Evolutionary conservation across 1,284 basidiomycete genomes (phyloP), one percentile per base, ranked within the genome.

Genomic region (Coriolopsis trogii): DNA sequence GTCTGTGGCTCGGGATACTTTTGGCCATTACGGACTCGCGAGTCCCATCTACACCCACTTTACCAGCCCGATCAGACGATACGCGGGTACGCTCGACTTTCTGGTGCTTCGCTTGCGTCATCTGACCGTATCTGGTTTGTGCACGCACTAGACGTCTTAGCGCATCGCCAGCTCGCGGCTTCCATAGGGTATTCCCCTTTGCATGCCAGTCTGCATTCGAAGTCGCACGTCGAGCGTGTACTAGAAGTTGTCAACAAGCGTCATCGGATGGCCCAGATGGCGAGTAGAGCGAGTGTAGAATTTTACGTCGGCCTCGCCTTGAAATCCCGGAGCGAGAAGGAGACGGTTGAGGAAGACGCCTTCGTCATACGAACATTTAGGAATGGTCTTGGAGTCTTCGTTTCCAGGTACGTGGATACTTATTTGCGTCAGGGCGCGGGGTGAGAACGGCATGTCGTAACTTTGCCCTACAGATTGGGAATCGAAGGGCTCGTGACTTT

Each of bases 31-130:
- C 68, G 97, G 97, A 48, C 82, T 99, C 16, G 97, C 97, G 0
- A 95, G 86, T 63, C 84, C 89, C 0, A 99, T 99, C 60, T 99
- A 99, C 72, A 99, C 97, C 0, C 97, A 99, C 70, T 99, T 99
- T 69, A 98, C 96, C 3, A 91, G 92, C 67, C 94, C 95, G 0
- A 97, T 97, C 61, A 80, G 94, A 55, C 84, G 95, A 54, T 97
- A 95, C 67, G 93, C 94, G 34, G 96, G 97, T 84, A 76, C 75
- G 71, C 70, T 36, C 30, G 75, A 62, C 71, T 67, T 16, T 59
- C 73, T 37, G 33, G 38, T 45, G 18, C 45, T 23, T 41, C 43
- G 31, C 23, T 56, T 38, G 44, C n/a, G 26, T 49, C 18, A 52
- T 41, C 46, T 24, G n/a, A n/a, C n/a, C n/a, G n/a, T n/a, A n/a